Base-by-base conservation (phyloP, 441 rosid genomes). In the Biscutella auriculata region DNA sequence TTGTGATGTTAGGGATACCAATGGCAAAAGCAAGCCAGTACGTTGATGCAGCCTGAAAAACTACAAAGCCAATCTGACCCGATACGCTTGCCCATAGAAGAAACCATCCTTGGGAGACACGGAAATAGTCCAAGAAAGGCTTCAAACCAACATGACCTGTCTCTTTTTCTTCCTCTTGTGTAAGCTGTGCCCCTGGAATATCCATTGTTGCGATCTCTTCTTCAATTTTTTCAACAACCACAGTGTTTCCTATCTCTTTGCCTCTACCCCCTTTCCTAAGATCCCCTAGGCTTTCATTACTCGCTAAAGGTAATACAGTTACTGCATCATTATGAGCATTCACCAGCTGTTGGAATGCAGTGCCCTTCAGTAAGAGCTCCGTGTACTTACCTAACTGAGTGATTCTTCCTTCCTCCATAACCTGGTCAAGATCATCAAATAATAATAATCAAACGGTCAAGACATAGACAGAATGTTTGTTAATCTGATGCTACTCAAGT, bases 11-110 rank as follows among this genome's bases (percentile, higher is more conserved):
- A 9, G 95, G 91, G 67, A 77, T 60, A 49, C 78, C 80, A 52
- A 83, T 81, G 34, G 83, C 96, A 43, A 67, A 75, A 59, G 96
- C 95, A 17, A 91, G 80, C 98, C 98, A 91, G 49, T 79, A 91
- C 25, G 88, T 88, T 33, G 98, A 66, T 53, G 83, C 87, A 49
- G 95, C 86, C 60, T 91, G 96, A 63, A 82, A 69, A 47, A 57
- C 71, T 45, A 76, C 77, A 73, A 91, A 91, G 57, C 68, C 76
- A 52, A 56, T 57, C 39, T 78, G 82, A 41, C 68, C 26, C 15
- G 75, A 12, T 51, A 70, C 9, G 40, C 82, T 32, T 29, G 80
- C 52, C 66, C 60, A 72, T 8, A 76, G 35, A 64, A 76, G 70
- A 44, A 46, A 28, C n/a, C 57, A 50, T 67, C 85, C 93, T 56